Evolutionary conservation across 208 protist genomes (phyloP).

Genomic region (Trypanosoma platydactyli): DNA sequence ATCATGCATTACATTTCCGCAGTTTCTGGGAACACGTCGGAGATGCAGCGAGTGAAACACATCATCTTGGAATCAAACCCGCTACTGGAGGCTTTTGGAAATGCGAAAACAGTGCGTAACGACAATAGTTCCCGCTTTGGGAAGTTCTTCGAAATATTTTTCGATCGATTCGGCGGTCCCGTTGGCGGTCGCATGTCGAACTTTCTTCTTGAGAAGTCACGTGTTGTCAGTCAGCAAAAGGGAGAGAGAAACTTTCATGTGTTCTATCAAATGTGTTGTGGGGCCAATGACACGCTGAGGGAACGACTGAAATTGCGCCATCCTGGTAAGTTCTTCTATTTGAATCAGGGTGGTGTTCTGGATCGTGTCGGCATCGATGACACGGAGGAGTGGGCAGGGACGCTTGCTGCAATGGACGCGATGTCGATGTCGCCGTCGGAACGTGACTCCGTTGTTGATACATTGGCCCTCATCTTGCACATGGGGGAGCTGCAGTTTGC

Average conservation of each 20-base stretch:
- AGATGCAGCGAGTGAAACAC: constrained; percentile 91
- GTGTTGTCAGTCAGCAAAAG: constrained; percentile 73
- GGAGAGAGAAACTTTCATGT: constrained; percentile 97
- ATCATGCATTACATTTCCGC: constrained; percentile 95
- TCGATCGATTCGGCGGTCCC: constrained; percentile 73
- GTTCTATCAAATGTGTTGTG: constrained; percentile 93
- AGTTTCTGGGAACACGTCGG: constrained; percentile 75
- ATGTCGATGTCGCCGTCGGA: constrained; percentile 82
- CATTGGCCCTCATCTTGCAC: constrained; percentile 93
- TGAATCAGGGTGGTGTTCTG: constrained; percentile 51
- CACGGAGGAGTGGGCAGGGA: constrained; percentile 68
- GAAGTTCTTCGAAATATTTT: constrained; percentile 93
- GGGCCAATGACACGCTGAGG: constrained; percentile 41
- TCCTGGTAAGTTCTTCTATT: constrained; percentile 69
- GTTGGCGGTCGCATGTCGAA: constrained; percentile 85
- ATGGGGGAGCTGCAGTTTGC: constrained; percentile 94
- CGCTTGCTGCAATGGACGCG: constrained; percentile 87
- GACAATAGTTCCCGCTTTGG: constrained; percentile 93
- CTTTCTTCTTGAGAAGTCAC: constrained; percentile 92
- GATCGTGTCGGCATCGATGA: constrained; percentile 86
- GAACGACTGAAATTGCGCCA: constrained; percentile 34
- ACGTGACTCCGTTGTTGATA: constrained; percentile 74
- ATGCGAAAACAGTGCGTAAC: constrained; percentile 92
- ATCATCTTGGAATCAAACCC: constrained; percentile 93
- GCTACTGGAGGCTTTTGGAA: constrained; percentile 92